Conservation (phyloP, 306 rosid genomes). For the Casuarina equisetifolia region DNA sequence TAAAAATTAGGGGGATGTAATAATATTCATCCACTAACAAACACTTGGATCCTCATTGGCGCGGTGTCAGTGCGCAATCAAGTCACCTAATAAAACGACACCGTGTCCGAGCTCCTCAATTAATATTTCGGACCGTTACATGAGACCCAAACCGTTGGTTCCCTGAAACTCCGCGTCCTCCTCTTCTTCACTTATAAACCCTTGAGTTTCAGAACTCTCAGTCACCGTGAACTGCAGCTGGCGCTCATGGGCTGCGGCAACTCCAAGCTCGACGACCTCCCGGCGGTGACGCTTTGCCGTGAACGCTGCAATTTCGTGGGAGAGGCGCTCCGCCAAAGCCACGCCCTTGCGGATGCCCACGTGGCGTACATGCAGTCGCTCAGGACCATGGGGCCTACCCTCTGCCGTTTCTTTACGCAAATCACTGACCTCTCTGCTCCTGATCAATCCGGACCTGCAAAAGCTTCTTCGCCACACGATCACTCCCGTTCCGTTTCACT, state of each 20-base stretch:
- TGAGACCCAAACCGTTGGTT: constrained; percentile 1
- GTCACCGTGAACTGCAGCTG: not conserved
- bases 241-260: constrained; percentile 67
- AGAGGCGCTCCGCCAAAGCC: constrained; percentile 61
- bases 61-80: constrained; percentile 16
- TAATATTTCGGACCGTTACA: constrained; percentile 1
- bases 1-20: constrained; percentile 54
- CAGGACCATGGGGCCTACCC: constrained; percentile 51
- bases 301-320: constrained; percentile 77
- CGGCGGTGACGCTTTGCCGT: constrained; percentile 79
- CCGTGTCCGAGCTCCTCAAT: constrained; percentile 18
- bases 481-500: constrained; percentile 36
- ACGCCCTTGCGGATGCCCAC: constrained; percentile 73
- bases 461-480: constrained; percentile 21
- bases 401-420: constrained; percentile 52
- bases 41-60: not conserved
- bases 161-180: not conserved
- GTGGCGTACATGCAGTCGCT: constrained; percentile 66
- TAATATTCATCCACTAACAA: not conserved
- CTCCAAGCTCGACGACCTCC: constrained; percentile 65
- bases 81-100: constrained; percentile 15
- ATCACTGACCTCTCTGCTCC: not conserved
- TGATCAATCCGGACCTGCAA: not conserved
- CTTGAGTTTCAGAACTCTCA: not conserved
- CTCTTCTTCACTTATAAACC: not conserved